phyloP scores from a whole-genome alignment of 73 alveolate species.

The Paramecium biaurelia region DNA sequence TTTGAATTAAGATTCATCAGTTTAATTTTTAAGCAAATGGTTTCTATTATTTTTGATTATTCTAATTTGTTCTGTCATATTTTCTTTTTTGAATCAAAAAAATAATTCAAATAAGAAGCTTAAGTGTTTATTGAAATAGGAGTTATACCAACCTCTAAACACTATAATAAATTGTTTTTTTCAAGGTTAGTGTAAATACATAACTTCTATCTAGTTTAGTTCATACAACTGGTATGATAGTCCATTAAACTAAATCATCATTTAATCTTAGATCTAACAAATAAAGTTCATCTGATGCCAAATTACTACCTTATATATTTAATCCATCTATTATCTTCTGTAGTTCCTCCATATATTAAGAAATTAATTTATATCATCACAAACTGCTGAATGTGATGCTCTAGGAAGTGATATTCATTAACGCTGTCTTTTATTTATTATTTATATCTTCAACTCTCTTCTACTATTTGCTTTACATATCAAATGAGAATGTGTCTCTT shows the following conservation, averaged over 20 bases:
- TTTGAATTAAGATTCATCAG: background rate
- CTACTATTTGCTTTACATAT: conserved; percentile 84
- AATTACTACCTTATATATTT: conserved; percentile 81
- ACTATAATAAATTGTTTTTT: conserved; percentile 93
- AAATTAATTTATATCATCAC: conserved; percentile 86
- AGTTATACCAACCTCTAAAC: conserved; percentile 88
- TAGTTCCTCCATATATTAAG: conserved; percentile 97
- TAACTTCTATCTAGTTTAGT: conserved; percentile 95
- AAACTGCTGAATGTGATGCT: conserved; percentile 96
- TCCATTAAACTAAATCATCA: conserved; percentile 91
- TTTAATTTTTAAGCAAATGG: background rate
- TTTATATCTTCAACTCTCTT: conserved; percentile 81
- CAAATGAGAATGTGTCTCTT: conserved; percentile 92
- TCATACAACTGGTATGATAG: conserved; percentile 93
- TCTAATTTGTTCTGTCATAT: background rate
- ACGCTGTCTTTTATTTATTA: background rate
- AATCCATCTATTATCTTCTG: conserved; percentile 84
- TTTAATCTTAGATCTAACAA: conserved; percentile 90
- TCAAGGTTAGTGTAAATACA: conserved; percentile 89
- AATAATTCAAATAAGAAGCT: conserved; percentile 50
- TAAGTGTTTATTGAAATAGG: conserved; percentile 44
- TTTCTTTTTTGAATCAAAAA: conserved; percentile 67
- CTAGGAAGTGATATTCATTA: no score
- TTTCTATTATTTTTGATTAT: conserved; percentile 60
- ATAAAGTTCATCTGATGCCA: conserved; percentile 96